Conservation (phyloP, 805 yeast species). For the Saturnispora silvae region DNA sequence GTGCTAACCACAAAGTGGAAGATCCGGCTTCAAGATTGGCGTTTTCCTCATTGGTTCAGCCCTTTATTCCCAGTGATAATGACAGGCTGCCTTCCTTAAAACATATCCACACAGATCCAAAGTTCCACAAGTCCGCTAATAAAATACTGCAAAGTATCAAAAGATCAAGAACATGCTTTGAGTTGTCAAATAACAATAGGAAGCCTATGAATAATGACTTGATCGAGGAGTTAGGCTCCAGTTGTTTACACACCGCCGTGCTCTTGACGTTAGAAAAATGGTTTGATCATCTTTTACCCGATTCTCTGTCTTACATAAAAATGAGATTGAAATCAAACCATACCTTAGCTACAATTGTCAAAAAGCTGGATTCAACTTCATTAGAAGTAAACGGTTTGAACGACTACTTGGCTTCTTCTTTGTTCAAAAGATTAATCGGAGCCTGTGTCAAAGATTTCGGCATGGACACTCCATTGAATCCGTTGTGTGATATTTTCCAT, state of each 20-base stretch:
- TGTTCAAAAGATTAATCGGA: constrained; percentile 53
- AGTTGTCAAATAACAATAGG: constrained; percentile 22
- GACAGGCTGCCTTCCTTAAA: constrained; percentile 20
- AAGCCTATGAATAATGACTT: constrained; percentile 28
- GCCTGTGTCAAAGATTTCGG: constrained; percentile 73
- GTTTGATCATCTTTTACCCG: constrained; percentile 41
- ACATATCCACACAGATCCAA: constrained; percentile 18
- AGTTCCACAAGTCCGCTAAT: constrained; percentile 19
- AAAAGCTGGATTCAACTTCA: constrained; percentile 34
- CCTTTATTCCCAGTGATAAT: constrained; percentile 18
- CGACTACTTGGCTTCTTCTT: constrained; percentile 42
- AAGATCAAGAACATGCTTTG: constrained; percentile 52
- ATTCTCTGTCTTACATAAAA: constrained; percentile 42
- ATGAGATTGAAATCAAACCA: constrained; percentile 28
- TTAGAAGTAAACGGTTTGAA: constrained; percentile 28
- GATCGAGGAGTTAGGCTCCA: constrained; percentile 46
- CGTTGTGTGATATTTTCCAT: constrained; percentile 59
- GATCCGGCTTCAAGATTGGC: constrained; percentile 33
- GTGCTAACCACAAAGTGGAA: constrained; percentile 9
- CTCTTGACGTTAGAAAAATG: constrained; percentile 56
- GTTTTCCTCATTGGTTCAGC: constrained; percentile 37
- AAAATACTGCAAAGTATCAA: constrained; percentile 38
- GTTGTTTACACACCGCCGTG: constrained; percentile 43
- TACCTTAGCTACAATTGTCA: constrained; percentile 35
- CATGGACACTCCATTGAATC: constrained; percentile 55